Evolutionary conservation across 305 asterid genomes (phyloP), one percentile per base, ranked within the genome.

Genomic region (Rubia tinctorum): DNA sequence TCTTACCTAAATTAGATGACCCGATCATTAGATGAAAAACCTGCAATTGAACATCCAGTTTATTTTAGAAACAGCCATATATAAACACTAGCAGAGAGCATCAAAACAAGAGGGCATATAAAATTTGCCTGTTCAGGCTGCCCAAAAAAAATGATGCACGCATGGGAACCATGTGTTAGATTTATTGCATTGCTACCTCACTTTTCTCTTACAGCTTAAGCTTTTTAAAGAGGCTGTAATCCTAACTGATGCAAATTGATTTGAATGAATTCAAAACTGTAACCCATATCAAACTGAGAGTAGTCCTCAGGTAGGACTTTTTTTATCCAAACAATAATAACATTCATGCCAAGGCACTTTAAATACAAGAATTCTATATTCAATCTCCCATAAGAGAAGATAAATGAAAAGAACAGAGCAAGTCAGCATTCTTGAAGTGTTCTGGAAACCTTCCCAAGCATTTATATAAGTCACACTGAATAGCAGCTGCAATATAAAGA

Each of bases 1-100:
- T 73, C 96, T 88, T 87, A 95, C 99, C 97, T 81, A 89, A 82
- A 82, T 92, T 95, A 45, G 96, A 89, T 71, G 86, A 85, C 82
- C 99, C 99, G 59, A 95, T 95, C 89, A 95, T 79, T 51, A 95
- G 82, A 86, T 95, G 99, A 77, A 95, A 87, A 83, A 92, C 98
- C 99, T 95, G 97, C 86, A 86, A 85, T 73, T 11, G 40, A 73
- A 77, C 20, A 79, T 70, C 58, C 13, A 75, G 37, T 44, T 67
- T 3, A 37, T 55, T 70, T 75, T 17, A 77, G 30, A 25, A 40
- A 42, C 8, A 59, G 18, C 64, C 65, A 6, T n/a, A 71, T 7
- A 76, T 63, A 45, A 43, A 43, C 37, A 63, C 55, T 56, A 67
- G 18, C 22, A 56, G 27, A 72, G 20, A 72, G 40, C 20, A 61